phyloP scores from a whole-genome alignment of 768 basidiomycete species.

The Lentinula raphanica region DNA sequence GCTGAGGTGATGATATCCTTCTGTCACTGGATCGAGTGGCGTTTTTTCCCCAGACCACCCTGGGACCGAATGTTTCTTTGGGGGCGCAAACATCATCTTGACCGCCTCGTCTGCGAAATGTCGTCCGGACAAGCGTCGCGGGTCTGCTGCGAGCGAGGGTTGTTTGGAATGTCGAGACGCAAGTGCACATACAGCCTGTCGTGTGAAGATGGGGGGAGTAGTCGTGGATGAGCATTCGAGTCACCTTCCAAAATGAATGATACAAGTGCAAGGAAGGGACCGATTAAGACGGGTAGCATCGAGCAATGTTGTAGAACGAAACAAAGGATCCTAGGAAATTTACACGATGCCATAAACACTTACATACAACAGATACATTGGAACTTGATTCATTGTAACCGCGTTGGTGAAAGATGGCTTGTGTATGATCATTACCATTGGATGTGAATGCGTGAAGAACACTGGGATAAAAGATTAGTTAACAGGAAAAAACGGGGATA shows the following conservation, averaged over 20 bases:
- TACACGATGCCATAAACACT: not conserved
- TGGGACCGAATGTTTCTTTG: constrained; percentile 31
- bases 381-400: constrained; percentile 63
- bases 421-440: constrained; percentile 71
- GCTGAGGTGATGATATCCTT: no score
- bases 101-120: constrained; percentile 56
- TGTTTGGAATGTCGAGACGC: constrained; percentile 74
- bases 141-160: constrained; percentile 51
- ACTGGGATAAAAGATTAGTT: constrained; percentile 35
- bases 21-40: not conserved
- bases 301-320: not conserved
- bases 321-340: not conserved
- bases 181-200: constrained; percentile 57
- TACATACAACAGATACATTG: constrained; percentile 60
- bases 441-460: constrained; percentile 80
- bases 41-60: not conserved
- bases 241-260: not conserved
- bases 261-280: not conserved
- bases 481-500: not conserved
- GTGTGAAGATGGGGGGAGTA: not conserved
- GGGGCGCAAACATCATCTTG: constrained; percentile 60
- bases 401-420: constrained; percentile 69
- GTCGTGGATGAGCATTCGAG: no score
- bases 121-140: constrained; percentile 51
- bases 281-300: not conserved